Conservation (phyloP, 805 yeast genomes). For the Yarrowia osloensis region DNA sequence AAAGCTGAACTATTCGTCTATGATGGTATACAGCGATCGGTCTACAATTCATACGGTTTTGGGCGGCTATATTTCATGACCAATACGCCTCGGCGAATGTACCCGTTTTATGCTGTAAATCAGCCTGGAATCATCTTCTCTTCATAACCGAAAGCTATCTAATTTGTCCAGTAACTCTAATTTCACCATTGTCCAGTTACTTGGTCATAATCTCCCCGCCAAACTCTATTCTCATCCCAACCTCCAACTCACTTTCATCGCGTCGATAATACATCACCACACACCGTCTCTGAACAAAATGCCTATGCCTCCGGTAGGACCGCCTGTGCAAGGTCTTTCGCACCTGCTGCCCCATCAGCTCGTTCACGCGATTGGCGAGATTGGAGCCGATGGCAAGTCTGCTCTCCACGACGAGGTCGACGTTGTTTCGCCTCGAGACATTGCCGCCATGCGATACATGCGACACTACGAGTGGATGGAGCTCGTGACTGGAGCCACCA, state of each 20-base stretch:
- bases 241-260: conserved; percentile 14
- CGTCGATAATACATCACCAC: conserved; percentile 25
- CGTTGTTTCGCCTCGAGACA: conserved; percentile 46
- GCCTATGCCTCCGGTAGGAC: conserved; percentile 31
- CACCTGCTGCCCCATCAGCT: conserved; percentile 35
- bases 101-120: too few species aligned
- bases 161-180: too few species aligned
- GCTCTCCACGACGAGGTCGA: conserved; percentile 44
- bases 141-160: too few species aligned
- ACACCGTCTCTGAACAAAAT: neutral
- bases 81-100: too few species aligned
- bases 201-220: neutral
- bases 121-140: too few species aligned
- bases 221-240: neutral
- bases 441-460: conserved; percentile 47
- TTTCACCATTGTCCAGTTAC: too few species aligned
- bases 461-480: conserved; percentile 51
- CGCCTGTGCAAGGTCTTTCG: conserved; percentile 33
- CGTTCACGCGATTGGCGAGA: conserved; percentile 35
- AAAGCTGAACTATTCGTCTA: too few species aligned
- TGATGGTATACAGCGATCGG: too few species aligned
- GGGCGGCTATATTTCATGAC: too few species aligned
- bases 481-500: conserved; percentile 45
- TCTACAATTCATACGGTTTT: too few species aligned
- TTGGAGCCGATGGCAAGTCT: conserved; percentile 39